phyloP scores from a whole-genome alignment of 345 rosid genomes.

The Syzygium aqueum region DNA sequence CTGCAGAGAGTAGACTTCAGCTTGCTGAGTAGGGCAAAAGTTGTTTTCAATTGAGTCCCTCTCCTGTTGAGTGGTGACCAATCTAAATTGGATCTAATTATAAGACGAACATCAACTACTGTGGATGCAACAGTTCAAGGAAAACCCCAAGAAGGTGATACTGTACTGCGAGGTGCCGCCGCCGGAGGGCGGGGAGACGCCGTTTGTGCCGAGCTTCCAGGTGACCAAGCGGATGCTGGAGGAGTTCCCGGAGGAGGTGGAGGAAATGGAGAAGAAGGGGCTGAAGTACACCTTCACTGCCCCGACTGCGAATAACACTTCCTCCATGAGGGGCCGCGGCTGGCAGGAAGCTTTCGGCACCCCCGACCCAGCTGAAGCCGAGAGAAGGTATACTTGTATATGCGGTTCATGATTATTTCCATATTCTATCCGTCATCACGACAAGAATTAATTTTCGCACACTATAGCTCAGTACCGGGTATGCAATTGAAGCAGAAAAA shows the following conservation, averaged over 20 bases:
- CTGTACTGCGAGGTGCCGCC: conserved; percentile 60
- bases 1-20: not conserved
- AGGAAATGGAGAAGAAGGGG: conserved; percentile 52
- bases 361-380: conserved; percentile 36
- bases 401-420: not conserved
- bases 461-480: not conserved
- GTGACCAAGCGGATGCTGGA: conserved; percentile 48
- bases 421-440: not conserved
- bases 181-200: conserved; percentile 62
- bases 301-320: conserved; percentile 19
- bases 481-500: not conserved
- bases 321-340: conserved; percentile 61
- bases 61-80: not conserved
- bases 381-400: conserved; percentile 20
- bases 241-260: conserved; percentile 51
- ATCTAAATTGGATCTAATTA: not conserved
- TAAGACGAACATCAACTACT: not conserved
- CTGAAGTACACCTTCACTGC: conserved; percentile 39
- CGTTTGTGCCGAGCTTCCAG: conserved; percentile 61
- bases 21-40: no score
- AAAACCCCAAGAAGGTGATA: conserved; percentile 32
- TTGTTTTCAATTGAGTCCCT: not conserved
- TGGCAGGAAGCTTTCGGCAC: conserved; percentile 63
- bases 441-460: not conserved
- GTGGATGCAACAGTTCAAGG: conserved; percentile 30